phyloP scores from a whole-genome alignment of 306 rosid species.

The Biancaea sappan region DNA sequence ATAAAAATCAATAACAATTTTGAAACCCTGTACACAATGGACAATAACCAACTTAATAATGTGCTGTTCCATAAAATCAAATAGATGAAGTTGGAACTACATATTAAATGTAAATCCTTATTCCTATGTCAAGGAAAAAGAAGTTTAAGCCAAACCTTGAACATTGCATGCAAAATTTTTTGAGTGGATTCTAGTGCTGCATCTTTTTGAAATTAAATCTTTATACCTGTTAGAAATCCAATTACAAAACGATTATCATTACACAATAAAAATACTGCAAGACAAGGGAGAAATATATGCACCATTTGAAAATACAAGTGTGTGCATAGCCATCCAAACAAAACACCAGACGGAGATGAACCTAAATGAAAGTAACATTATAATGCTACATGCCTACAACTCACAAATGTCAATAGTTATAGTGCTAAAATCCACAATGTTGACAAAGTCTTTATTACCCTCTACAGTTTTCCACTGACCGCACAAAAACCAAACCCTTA shows the following conservation, averaged over 20 bases:
- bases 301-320: background rate
- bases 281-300: background rate
- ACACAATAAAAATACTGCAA: background rate
- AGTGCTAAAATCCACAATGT: background rate
- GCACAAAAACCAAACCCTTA: background rate
- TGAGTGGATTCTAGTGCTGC: background rate
- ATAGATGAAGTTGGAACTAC: background rate
- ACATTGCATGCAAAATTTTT: conserved; percentile 32
- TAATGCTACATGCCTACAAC: background rate
- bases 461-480: background rate
- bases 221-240: conserved; percentile 36
- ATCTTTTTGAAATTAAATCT: conserved; percentile 29
- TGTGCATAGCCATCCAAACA: background rate
- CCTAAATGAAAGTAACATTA: background rate
- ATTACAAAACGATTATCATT: background rate
- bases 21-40: background rate
- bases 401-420: background rate
- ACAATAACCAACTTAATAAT: background rate
- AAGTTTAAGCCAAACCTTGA: conserved; percentile 30
- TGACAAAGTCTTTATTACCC: background rate
- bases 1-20: background rate
- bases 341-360: background rate
- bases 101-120: background rate
- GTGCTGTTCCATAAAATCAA: conserved; percentile 1
- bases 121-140: background rate